Conservation (phyloP, 2,329 filamentous ascomycete genomes). For the Apiospora sp. region DNA sequence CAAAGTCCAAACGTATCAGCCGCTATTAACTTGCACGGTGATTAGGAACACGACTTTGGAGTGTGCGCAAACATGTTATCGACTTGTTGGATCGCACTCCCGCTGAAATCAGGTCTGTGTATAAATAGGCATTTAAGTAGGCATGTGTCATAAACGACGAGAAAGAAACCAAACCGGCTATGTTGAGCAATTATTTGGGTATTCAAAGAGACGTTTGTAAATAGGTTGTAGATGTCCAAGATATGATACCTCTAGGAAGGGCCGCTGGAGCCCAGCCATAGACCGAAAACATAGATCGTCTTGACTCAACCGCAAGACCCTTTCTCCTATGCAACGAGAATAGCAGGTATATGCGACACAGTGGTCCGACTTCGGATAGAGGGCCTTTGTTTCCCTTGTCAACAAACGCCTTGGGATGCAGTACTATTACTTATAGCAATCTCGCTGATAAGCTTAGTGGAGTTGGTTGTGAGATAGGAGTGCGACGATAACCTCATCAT, state of each 20-base stretch:
- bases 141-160: background rate
- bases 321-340: background rate
- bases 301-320: background rate
- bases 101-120: background rate
- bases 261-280: background rate
- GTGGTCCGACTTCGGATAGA: constrained; percentile 5
- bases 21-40: background rate
- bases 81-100: background rate
- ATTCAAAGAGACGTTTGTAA: background rate
- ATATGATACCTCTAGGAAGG: background rate
- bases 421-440: background rate
- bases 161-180: background rate
- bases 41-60: background rate
- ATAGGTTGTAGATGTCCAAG: background rate
- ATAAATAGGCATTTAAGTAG: background rate
- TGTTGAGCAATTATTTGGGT: background rate
- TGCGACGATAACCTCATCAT: constrained; percentile 16
- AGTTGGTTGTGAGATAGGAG: background rate
- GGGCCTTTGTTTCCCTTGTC: background rate
- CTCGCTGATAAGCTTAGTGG: constrained; percentile 9
- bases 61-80: background rate
- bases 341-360: constrained; percentile 1
- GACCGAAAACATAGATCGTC: background rate
- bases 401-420: background rate
- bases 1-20: background rate